Base-by-base conservation (phyloP, 169 alveolate species). In the Miamiensis avidus region DNA sequence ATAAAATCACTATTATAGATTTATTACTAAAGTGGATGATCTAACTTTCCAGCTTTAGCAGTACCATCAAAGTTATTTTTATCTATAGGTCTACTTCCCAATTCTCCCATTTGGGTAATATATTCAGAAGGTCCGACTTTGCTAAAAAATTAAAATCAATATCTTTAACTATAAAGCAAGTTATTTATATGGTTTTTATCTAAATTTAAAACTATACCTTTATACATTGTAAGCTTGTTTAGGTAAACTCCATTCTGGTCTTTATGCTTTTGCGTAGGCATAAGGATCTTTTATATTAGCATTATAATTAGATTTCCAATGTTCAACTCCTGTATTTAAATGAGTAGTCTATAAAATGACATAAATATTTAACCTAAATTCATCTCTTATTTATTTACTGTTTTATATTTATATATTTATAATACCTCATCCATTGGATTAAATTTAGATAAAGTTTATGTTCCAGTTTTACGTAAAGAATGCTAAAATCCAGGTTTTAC, bases 101-200 rank as follows among this genome's bases (percentile, higher is more conserved):
- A 74, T 74, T 86, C 81, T 31, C 90, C 90, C 64, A 74, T 81
- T 20, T 82, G 31, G n/a, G 74, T 81, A 65, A 81, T 86, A 81
- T 86, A 86, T 65, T 86, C 90, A 29, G 90, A 34, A 0, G 86
- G 86, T 65, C 86, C 87, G 31, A 86, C 82, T 75, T 86, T 74
- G n/a, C 89, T 85, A 78, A 65, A 34, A 15, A 31, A 28, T 78
- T 27, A 78, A 29, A 31, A 85, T 85, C 33, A 33, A 29, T 32
- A 1, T 29, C 31, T 31, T 20, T 77, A 28, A 20, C 65, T 77
- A 30, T 32, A 25, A 31, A 15, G 25, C 34, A 31, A 77, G 28
- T 25, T 27, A 77, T 30, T 32, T 1, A 33, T 77, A 1, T 27
- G 4, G 25, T 75, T 28, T 75, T 31, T 4, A 20, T 15, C 0